phyloP scores from a whole-genome alignment of 1,139 yeast genomes.

The Debaryomycetaceae sp. region DNA sequence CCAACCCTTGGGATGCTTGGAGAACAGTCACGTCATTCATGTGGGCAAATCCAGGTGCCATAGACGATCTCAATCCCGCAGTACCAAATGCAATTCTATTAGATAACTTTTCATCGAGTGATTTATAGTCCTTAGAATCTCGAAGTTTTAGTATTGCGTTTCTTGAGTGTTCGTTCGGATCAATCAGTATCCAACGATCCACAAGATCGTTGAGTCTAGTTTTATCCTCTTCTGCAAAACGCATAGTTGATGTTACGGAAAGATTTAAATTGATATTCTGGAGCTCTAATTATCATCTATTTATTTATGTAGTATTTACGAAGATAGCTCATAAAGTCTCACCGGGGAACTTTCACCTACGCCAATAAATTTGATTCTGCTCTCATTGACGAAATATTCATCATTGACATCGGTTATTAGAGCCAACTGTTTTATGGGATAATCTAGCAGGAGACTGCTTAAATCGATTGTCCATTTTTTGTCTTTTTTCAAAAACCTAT shows the following conservation, averaged over 20 bases:
- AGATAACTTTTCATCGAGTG: constrained; percentile 49
- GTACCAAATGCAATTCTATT: constrained; percentile 82
- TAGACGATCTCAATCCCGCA: constrained; percentile 81
- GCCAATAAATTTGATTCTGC: constrained; percentile 9
- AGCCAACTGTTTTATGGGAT: constrained; percentile 5
- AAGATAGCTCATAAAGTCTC: constrained; percentile 9
- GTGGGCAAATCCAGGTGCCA: constrained; percentile 88
- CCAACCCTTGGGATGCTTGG: constrained; percentile 91
- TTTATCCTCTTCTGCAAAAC: constrained; percentile 6
- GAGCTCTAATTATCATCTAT: neutral
- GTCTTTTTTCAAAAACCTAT: constrained; percentile 42
- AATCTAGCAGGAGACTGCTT: constrained; percentile 3
- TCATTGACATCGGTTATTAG: constrained; percentile 10
- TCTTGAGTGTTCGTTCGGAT: constrained; percentile 51
- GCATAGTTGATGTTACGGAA: neutral
- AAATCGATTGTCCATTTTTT: constrained; percentile 33
- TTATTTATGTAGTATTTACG: neutral
- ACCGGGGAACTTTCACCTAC: constrained; percentile 11
- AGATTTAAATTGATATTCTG: neutral
- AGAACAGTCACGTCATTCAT: constrained; percentile 88
- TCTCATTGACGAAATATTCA: constrained; percentile 6
- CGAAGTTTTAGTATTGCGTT: constrained; percentile 53
- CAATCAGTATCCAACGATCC: constrained; percentile 47
- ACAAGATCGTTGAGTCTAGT: constrained; percentile 32
- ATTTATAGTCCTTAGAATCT: constrained; percentile 32